Percentiles rank a stretch among this genome's conserved stretches.
phyloP scores from a whole-genome alignment of 257 asterid species.

The Datura wrightii region DNA sequence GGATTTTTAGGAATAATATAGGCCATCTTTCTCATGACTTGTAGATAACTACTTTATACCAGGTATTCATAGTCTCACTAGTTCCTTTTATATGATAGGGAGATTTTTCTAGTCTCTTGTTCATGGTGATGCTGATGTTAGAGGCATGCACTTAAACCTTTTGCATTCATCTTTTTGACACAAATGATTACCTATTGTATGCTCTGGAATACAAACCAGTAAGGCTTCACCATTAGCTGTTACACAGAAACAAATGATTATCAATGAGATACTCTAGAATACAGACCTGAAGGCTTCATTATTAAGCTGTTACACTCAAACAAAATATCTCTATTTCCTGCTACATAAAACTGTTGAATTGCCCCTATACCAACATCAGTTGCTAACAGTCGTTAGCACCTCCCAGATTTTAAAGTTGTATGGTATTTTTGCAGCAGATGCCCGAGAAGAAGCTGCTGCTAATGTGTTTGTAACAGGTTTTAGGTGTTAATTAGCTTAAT shows the following conservation, averaged over 20 bases:
- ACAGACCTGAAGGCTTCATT: neutral
- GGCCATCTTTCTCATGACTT: too few species aligned
- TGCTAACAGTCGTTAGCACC: neutral
- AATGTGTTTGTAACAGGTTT: neutral
- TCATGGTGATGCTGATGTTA: neutral
- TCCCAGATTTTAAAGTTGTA: neutral
- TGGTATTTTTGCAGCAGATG: neutral
- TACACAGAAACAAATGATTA: too few species aligned
- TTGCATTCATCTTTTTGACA: neutral
- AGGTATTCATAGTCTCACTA: too few species aligned
- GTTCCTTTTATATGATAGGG: too few species aligned
- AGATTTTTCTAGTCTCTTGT: too few species aligned
- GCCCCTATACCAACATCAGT: neutral
- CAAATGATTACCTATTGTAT: neutral
- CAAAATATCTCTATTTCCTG: neutral
- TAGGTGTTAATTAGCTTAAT: neutral
- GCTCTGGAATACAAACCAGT: too few species aligned
- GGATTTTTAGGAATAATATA: too few species aligned
- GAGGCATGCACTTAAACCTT: neutral
- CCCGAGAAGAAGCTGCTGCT: neutral
- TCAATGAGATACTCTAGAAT: neutral
- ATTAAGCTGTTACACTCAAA: neutral
- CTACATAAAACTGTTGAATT: neutral
- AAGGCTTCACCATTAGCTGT: too few species aligned
- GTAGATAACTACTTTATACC: too few species aligned